Conservation (phyloP, 768 basidiomycete genomes). For the Mycena floridula region DNA sequence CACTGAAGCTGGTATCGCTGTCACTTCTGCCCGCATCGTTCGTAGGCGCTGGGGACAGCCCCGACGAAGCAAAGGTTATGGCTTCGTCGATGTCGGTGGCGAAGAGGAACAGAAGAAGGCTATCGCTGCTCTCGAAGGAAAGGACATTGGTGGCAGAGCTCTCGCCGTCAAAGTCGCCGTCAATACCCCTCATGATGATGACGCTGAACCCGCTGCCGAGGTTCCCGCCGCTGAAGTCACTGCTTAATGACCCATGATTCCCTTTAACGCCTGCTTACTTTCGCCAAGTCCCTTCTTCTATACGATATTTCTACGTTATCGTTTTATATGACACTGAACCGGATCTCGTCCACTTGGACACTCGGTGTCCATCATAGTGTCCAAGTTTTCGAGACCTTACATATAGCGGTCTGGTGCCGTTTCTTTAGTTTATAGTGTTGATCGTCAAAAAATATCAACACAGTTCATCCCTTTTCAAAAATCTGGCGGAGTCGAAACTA, state of each 20-base stretch:
- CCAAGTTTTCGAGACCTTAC: neutral
- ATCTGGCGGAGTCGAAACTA: no score
- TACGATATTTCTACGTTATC: conserved; percentile 28
- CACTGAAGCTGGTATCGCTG: conserved; percentile 77
- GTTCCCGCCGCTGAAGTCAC: conserved; percentile 12
- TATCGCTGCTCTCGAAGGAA: conserved; percentile 79
- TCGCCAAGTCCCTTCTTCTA: conserved; percentile 13
- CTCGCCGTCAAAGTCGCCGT: conserved; percentile 96
- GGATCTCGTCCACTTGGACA: conserved; percentile 13
- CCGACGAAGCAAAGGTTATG: conserved; percentile 92
- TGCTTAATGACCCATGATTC: conserved; percentile 19
- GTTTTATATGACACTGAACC: conserved; percentile 22
- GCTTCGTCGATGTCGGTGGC: conserved; percentile 91
- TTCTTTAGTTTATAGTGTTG: conserved; percentile 20
- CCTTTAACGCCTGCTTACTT: conserved; percentile 13
- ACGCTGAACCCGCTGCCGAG: conserved; percentile 23
- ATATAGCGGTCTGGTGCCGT: conserved; percentile 44
- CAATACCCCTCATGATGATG: conserved; percentile 65
- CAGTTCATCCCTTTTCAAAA: no score
- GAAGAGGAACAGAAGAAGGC: conserved; percentile 91
- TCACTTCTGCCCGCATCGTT: conserved; percentile 86
- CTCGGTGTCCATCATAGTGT: neutral
- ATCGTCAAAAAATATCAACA: no score
- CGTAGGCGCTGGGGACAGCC: conserved; percentile 78
- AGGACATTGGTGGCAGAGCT: conserved; percentile 77